Conservation (phyloP, 1,139 yeast genomes). For the Yamadazyma epiphylla region DNA sequence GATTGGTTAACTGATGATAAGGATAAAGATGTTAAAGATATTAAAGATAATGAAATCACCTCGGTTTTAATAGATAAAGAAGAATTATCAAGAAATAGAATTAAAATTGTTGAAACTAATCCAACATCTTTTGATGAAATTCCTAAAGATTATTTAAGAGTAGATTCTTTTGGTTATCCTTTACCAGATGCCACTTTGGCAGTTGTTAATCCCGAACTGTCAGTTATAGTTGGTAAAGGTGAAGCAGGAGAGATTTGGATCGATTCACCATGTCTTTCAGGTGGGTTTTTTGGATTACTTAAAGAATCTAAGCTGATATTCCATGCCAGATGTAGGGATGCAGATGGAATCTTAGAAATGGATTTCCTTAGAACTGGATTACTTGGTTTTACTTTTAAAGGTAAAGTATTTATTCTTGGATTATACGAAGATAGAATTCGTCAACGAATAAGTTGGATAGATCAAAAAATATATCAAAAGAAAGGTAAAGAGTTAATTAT, state of each 20-base stretch:
- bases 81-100: slow-evolving; percentile 72
- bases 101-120: slow-evolving; percentile 62
- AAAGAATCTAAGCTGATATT: slow-evolving; percentile 72
- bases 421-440: slow-evolving; percentile 88
- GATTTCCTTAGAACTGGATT: slow-evolving; percentile 89
- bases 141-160: slow-evolving; percentile 51
- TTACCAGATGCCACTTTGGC: slow-evolving; percentile 92
- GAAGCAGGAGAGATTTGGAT: slow-evolving; percentile 99
- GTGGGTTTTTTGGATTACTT: slow-evolving; percentile 77
- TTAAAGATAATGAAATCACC: slow-evolving; percentile 44
- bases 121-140: slow-evolving; percentile 56
- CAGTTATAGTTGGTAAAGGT: slow-evolving; percentile 59
- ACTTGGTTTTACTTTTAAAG: slow-evolving; percentile 81
- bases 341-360: slow-evolving; percentile 62
- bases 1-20: slow-evolving; percentile 80
- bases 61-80: slow-evolving; percentile 80
- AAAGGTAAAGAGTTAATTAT: slow-evolving; percentile 27
- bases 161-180: slow-evolving; percentile 93
- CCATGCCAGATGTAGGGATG: slow-evolving; percentile 76
- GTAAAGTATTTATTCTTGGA: slow-evolving; percentile 85
- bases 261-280: slow-evolving; percentile 82
- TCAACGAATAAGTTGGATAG: slow-evolving; percentile 67
- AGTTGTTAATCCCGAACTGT: slow-evolving; percentile 89
- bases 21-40: slow-evolving; percentile 25
- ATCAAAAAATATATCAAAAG: slow-evolving; percentile 38